A percentile compares a stretch with the other conserved stretches of the same genome.
Conservation (phyloP, 2,329 filamentous ascomycete species). For the Trichoderma aggressivum region DNA sequence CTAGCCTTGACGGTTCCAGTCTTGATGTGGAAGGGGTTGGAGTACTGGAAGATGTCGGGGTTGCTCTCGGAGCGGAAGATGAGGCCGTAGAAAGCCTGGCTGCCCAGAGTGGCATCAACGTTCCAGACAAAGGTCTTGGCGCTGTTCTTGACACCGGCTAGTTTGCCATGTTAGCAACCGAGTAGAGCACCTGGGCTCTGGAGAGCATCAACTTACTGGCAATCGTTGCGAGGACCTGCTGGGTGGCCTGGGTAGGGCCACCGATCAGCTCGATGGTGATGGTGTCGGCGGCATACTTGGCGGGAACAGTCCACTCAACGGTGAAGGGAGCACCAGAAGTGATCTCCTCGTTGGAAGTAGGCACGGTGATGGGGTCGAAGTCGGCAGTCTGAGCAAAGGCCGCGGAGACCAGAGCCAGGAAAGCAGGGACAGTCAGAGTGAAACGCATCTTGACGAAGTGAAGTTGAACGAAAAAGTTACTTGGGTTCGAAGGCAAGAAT, state of each 20-base stretch:
- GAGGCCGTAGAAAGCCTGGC: constrained; percentile 54
- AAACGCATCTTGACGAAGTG: constrained; percentile 51
- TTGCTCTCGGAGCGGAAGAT: constrained; percentile 50
- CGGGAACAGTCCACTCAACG: constrained; percentile 49
- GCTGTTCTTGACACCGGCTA: constrained; percentile 48
- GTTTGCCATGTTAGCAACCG: not conserved
- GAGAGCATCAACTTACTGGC: constrained; percentile 44
- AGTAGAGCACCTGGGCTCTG: not conserved
- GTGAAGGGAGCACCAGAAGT: constrained; percentile 47
- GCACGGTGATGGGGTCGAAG: constrained; percentile 54
- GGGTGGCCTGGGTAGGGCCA: constrained; percentile 43
- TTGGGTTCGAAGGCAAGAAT: constrained; percentile 18
- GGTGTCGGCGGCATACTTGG: constrained; percentile 40
- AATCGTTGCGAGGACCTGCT: constrained; percentile 43
- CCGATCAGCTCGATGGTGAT: constrained; percentile 55
- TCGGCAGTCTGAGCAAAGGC: constrained; percentile 52
- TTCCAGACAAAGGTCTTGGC: constrained; percentile 48
- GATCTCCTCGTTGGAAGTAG: constrained; percentile 42
- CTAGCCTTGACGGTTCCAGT: constrained; percentile 21
- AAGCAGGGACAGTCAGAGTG: constrained; percentile 43
- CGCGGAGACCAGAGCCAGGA: constrained; percentile 50
- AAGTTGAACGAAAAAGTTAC: not conserved
- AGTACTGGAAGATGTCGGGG: constrained; percentile 56
- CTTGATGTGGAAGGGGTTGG: constrained; percentile 56
- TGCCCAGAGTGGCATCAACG: constrained; percentile 45